Base-by-base conservation (phyloP, 495 filamentous ascomycete genomes). In the Pyronema omphalodes region DNA sequence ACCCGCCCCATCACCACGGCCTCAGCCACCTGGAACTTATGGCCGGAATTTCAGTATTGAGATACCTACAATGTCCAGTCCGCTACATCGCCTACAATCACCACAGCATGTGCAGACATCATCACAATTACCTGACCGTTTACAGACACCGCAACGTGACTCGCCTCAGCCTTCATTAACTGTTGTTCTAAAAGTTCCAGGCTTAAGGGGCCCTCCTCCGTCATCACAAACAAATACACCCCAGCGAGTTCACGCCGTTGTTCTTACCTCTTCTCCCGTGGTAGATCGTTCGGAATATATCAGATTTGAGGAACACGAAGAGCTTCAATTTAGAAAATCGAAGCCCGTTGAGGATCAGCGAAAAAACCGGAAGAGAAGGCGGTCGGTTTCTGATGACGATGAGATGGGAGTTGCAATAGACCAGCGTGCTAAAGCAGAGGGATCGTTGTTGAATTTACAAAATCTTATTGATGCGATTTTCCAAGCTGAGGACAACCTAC, bases 391-490 rank as follows among this genome's bases (percentile, higher is more conserved):
- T 19, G 54, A 62, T 34, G 70, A 73, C 18, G 74, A 74, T 19
- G 52, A 67, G 6, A 64, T 78, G 23, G 70, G 69, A 9, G 67
- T 68, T 1, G 72, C 73, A 45, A 61, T 78, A 44, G 86, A 88
- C 61, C 81, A 91, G 61, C 80, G 84, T 53, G 83, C 88, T 56
- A 81, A 87, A 61, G 81, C 85, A 3, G 82, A 93, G 59, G 72
- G 77, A 3, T 79, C 79, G 46, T 71, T 86, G 45, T 67, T 79
- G 44, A 78, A 79, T 37, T 66, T 94, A 11, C 76, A 78, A 48
- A 72, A 78, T 15, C 73, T 83, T 37, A 67, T 94, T 1, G 73
- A 81, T 50, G 76, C 83, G 18, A 75, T 89, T 17, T 89, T 93
- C 61, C 77, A 84, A 56, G 81, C 84, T 0, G 86, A 94, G 62